Percentiles rank a stretch among this genome's conserved stretches.
phyloP scores from a whole-genome alignment of 805 yeast genomes.

The Barnettozyma populi region DNA sequence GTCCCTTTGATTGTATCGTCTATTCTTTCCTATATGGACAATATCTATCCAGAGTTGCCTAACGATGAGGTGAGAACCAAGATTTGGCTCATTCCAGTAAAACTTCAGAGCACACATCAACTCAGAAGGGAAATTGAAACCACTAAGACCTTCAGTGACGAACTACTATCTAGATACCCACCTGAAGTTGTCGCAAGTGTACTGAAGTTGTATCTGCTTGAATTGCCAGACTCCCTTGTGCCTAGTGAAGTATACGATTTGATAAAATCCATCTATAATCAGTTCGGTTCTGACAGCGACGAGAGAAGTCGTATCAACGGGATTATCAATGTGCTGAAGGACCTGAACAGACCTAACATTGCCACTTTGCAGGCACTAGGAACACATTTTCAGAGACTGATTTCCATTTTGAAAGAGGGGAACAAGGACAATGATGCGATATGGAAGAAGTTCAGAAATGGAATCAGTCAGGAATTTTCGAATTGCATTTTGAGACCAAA shows the following conservation, averaged over 20 bases:
- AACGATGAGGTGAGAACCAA: constrained; percentile 64
- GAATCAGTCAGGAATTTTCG: constrained; percentile 64
- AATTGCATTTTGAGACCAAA: constrained; percentile 53
- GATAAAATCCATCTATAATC: constrained; percentile 58
- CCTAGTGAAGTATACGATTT: constrained; percentile 62
- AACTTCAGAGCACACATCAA: constrained; percentile 53
- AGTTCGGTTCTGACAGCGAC: constrained; percentile 34
- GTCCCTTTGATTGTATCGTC: constrained; percentile 67
- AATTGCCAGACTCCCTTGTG: constrained; percentile 72
- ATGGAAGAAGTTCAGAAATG: constrained; percentile 33
- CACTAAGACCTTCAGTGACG: constrained; percentile 36
- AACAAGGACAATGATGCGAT: constrained; percentile 31
- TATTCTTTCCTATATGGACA: constrained; percentile 62
- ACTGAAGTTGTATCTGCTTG: constrained; percentile 67
- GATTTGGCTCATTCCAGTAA: constrained; percentile 65
- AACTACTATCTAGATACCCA: constrained; percentile 29
- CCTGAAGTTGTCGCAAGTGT: constrained; percentile 63
- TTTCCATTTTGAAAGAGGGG: constrained; percentile 43
- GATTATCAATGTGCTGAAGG: constrained; percentile 57
- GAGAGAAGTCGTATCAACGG: constrained; percentile 46
- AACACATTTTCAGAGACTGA: constrained; percentile 65
- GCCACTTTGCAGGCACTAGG: constrained; percentile 79
- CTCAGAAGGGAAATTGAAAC: constrained; percentile 55
- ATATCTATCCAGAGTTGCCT: constrained; percentile 59
- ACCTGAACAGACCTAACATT: constrained; percentile 62